Percentiles rank a stretch among this genome's conserved stretches.
phyloP scores from a whole-genome alignment of 768 basidiomycete species.

The Hypsizygus marmoreus region DNA sequence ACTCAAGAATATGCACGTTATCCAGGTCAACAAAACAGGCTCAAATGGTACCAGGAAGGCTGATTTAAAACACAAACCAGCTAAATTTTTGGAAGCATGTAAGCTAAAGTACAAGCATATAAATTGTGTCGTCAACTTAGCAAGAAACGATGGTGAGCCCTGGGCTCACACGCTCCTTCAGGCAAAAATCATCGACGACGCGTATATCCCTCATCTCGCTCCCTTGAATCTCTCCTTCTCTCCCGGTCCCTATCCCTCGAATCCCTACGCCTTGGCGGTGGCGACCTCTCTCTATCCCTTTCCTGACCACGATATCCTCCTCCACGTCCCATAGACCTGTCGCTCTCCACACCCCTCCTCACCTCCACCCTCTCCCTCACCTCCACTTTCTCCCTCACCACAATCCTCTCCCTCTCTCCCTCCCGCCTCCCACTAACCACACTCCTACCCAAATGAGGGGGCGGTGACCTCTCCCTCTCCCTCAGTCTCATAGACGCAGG shows the following conservation, averaged over 20 bases:
- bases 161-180: background rate
- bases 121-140: background rate
- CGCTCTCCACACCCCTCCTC: slow-evolving; percentile 13
- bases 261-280: slow-evolving; percentile 12
- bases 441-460: slow-evolving; percentile 23
- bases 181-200: slow-evolving; percentile 19
- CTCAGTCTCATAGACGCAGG: background rate
- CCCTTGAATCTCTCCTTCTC: slow-evolving; percentile 7
- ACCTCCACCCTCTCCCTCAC: no score
- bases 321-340: no score
- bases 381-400: no score
- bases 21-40: no score
- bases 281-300: slow-evolving; percentile 11
- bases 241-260: slow-evolving; percentile 10
- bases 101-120: no score
- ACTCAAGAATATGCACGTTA: no score
- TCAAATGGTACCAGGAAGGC: no score
- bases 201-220: slow-evolving; percentile 18
- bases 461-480: slow-evolving; percentile 24
- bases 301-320: slow-evolving; percentile 13
- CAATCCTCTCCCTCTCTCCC: slow-evolving; percentile 9
- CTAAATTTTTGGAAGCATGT: no score
- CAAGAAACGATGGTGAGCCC: background rate
- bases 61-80: no score
- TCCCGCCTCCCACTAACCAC: slow-evolving; percentile 24